These are phyloP conservation scores for Volutella citrinella DNA, from an alignment of 2,329 filamentous ascomycete genomes.

Conservation along the genomic window DNA sequence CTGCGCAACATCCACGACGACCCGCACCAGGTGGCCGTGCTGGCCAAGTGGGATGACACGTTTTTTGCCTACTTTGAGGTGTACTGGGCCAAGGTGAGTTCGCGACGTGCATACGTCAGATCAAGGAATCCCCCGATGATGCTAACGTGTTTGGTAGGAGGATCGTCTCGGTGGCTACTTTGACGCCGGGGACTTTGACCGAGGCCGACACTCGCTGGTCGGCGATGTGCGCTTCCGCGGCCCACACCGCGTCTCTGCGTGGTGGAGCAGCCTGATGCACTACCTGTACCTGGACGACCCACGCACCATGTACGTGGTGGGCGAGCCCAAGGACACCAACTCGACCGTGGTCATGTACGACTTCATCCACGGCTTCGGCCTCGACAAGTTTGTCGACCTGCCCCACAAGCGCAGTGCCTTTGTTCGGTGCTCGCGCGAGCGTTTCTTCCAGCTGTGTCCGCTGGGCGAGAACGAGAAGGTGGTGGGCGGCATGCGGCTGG, in stretches of 20 bases:
- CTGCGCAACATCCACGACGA: conserved; percentile 66
- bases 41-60: conserved; percentile 68
- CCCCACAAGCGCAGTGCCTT: conserved; percentile 70
- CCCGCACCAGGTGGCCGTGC: conserved; percentile 66
- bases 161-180: conserved; percentile 56
- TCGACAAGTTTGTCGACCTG: conserved; percentile 70
- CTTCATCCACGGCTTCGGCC: conserved; percentile 67
- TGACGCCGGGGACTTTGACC: conserved; percentile 53
- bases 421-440: conserved; percentile 60
- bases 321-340: conserved; percentile 72
- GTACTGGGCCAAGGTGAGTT: conserved; percentile 65
- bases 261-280: conserved; percentile 62
- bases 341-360: conserved; percentile 71
- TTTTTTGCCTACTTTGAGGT: conserved; percentile 78
- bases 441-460: conserved; percentile 68
- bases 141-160: no score
- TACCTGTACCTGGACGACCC: conserved; percentile 61
- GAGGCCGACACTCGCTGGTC: conserved; percentile 56
- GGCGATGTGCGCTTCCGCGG: conserved; percentile 59
- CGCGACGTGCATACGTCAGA: neutral
- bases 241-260: conserved; percentile 57
- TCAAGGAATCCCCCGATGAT: no score
- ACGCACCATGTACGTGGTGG: conserved; percentile 55
- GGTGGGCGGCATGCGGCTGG: conserved; percentile 51
- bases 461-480: conserved; percentile 55